These are phyloP conservation scores for Lizonia empirigonia DNA, from an alignment of 2,329 filamentous ascomycete species.

Conservation along the genomic window DNA sequence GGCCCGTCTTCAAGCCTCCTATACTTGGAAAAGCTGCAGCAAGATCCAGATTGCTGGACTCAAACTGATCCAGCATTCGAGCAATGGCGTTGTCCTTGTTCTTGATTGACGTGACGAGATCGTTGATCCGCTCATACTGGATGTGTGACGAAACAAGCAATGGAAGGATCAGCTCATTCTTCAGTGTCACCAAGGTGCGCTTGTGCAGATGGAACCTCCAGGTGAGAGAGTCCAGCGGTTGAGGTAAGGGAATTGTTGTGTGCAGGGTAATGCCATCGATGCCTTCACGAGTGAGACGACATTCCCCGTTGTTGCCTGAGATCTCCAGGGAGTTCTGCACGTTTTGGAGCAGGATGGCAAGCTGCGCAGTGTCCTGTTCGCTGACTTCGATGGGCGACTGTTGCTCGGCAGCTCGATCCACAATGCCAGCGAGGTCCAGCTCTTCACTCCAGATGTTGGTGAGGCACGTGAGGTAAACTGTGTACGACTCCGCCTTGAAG, in stretches of 20 bases:
- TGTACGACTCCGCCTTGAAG: constrained; percentile 64
- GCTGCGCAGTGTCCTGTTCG: constrained; percentile 67
- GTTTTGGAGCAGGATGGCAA: constrained; percentile 69
- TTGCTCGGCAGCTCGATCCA: constrained; percentile 65
- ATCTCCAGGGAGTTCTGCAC: constrained; percentile 57
- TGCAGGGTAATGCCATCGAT: constrained; percentile 55
- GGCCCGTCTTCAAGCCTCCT: constrained; percentile 52
- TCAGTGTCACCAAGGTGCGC: constrained; percentile 50
- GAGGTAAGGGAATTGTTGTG: constrained; percentile 65
- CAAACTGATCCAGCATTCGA: constrained; percentile 64
- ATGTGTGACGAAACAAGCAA: constrained; percentile 57
- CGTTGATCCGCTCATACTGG: constrained; percentile 55
- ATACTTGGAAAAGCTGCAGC: constrained; percentile 62
- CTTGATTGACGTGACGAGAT: constrained; percentile 57
- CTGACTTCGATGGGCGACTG: constrained; percentile 75
- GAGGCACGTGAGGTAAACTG: constrained; percentile 71
- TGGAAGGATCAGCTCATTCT: constrained; percentile 58
- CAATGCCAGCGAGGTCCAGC: constrained; percentile 66
- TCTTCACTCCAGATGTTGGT: constrained; percentile 74
- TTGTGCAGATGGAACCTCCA: constrained; percentile 68
- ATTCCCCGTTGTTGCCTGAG: constrained; percentile 45
- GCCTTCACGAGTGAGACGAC: constrained; percentile 41
- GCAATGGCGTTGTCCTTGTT: constrained; percentile 65
- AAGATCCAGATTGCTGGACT: constrained; percentile 61
- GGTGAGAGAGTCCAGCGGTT: constrained; percentile 64